Evolutionary conservation across 768 basidiomycete species (phyloP), one percentile per base, ranked within the genome.

Genomic region (Auricularia sp.): DNA sequence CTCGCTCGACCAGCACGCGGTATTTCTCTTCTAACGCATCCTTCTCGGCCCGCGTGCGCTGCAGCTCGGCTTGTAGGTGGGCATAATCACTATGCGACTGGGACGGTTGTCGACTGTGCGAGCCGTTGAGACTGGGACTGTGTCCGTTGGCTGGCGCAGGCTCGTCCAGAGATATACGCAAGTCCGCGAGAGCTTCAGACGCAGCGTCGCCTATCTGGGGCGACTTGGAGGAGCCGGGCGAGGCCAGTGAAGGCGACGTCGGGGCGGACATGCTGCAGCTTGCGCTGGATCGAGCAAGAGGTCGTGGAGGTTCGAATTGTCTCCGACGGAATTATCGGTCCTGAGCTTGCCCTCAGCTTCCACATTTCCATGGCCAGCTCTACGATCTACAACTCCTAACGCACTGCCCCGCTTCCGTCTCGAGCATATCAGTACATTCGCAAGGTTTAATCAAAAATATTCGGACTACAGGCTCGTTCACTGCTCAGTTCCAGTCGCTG

Each of bases 11-110:
- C 44, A 99, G 80, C 68, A 84, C 89, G 66, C 85, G 85, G 75
- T 98, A 95, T 73, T 98, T 93, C 14, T 85, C 75, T 4, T 88
- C 89, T 36, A 94, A 80, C n/a, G 82, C 78, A 62, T 98, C 94
- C 77, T 92, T 95, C 79, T 98, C 96, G 69, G 89, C 86, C 65
- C 82, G 80, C 29, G 90, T 86, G 62, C 82, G 80, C 58, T 85
- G 83, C 37, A 98, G 83, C 73, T 95, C 92, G 62, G 81, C 78
- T 74, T 91, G 85, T 4, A 97, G 79, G 62, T 80, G 75, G 37
- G 86, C 69, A 3, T 84, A 81, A 71, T 87, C 85, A 54, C 71
- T 70, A 34, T 39, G 44, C 8, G 62, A 54, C 7, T 68, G 29
- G 2, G 29, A 29, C 29, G 29, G 66, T 47, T 59, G 51, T 8